Conservation (phyloP, 2,329 filamentous ascomycete species). For the Sporothrix curviconia region DNA sequence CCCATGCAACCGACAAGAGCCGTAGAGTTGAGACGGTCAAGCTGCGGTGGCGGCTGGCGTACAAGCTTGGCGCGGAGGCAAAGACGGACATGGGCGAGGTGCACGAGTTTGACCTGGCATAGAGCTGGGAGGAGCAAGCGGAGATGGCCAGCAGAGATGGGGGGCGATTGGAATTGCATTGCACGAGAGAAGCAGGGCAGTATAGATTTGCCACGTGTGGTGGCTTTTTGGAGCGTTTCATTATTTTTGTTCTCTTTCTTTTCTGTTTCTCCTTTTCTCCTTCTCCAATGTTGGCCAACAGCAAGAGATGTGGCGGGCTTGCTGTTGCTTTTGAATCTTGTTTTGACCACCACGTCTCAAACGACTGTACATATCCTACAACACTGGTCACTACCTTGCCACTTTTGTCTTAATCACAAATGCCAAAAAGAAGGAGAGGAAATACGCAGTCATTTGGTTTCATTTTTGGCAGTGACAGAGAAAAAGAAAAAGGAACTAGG, state of each 20-base stretch:
- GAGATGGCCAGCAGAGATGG: background rate
- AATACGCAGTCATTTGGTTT: background rate
- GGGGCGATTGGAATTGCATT: background rate
- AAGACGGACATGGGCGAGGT: constrained; percentile 83
- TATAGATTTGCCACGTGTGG: background rate
- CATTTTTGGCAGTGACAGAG: too few species aligned
- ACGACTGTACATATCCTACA: too few species aligned
- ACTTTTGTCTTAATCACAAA: too few species aligned
- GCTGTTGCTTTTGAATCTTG: background rate
- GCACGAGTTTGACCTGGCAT: constrained; percentile 68
- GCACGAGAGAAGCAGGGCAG: background rate
- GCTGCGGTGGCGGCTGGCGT: constrained; percentile 82
- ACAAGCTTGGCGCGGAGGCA: constrained; percentile 57
- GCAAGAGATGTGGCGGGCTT: background rate
- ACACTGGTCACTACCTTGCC: too few species aligned
- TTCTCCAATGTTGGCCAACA: too few species aligned
- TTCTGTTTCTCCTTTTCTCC: background rate
- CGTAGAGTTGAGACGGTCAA: constrained; percentile 74
- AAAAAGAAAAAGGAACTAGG: background rate
- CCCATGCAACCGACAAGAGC: constrained; percentile 60
- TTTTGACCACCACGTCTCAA: too few species aligned
- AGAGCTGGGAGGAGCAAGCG: background rate
- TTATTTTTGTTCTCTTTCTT: background rate
- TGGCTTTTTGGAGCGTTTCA: background rate
- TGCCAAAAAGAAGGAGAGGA: background rate